Base-by-base conservation (phyloP, 2,329 filamentous ascomycete genomes). In the Aspergillus fructus region DNA sequence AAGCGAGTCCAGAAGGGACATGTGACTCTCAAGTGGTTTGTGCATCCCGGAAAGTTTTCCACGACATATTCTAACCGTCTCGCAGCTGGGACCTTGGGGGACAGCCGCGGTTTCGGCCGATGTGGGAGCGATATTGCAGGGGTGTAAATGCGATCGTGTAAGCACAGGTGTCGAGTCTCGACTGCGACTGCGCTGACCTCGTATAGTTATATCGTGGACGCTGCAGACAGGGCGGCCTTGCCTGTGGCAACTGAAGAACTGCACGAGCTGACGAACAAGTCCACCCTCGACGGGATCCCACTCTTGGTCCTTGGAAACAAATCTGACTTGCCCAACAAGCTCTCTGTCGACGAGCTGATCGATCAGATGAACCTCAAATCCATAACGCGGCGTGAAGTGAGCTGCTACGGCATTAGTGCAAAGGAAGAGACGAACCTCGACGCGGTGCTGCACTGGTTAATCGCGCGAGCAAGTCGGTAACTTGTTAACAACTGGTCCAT, bases 51-150 rank as follows among this genome's bases (percentile, higher is more conserved):
- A 27, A 21, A 50, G 39, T 30, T 24, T 42, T 45, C 33, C 59
- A 60, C 52, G 55, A 42, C 60, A n/a, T 37, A 30, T 37, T 55
- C 63, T 68, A 58, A 67, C 56, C 13, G 21, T 43, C 21, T 37
- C 52, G 21, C 73, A 88, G 85, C 78, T 99, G 94, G 94, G 94
- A 99, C 79, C 86, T 99, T 63, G 94, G 94, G 67, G 94, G 94
- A 53, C 94, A 99, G 78, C 93, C 94, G 67, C 86, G 93, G 64
- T 99, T 97, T 80, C 90, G 94, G 71, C 90, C 91, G 66, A 99
- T 99, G 94, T 99, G 94, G 94, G 94, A 99, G 81, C 85, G 94
- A 71, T 99, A 99, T 76, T 97, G 94, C 78, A 91, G 93, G 63
- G 94, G 92, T 52, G 94, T 97, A 66, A 96, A 96, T 78, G 93